Percentiles rank a stretch among this genome's conserved stretches.
These are phyloP conservation scores for Solanum sitiens DNA, from an alignment of 257 asterid genomes.

Conservation along the genomic window DNA sequence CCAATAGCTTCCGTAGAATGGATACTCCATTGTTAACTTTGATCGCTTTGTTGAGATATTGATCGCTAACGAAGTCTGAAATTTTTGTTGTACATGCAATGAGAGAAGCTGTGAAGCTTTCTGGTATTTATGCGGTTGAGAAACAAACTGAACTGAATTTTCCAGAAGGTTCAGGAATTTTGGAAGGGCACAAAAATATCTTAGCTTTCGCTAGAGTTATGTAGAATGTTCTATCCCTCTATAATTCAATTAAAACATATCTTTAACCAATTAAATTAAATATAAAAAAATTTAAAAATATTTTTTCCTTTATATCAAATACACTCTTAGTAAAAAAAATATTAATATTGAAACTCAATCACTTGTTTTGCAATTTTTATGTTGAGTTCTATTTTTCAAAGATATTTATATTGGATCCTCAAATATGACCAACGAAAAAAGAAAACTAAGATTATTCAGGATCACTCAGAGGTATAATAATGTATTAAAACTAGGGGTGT, in stretches of 20 bases:
- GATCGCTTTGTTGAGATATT: background rate
- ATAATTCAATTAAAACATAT: no score
- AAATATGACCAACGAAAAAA: no score
- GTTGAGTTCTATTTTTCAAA: background rate
- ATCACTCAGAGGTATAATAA: no score
- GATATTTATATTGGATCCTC: background rate
- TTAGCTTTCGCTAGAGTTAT: background rate
- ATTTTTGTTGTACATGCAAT: background rate
- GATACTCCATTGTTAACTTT: constrained; percentile 19
- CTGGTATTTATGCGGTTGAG: background rate
- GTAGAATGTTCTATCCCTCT: background rate
- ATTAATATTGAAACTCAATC: no score
- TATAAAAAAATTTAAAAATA: no score
- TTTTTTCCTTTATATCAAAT: no score
- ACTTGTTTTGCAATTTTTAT: no score
- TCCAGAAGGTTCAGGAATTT: constrained; percentile 5
- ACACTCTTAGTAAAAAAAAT: no score
- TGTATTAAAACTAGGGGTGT: no score
- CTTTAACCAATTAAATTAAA: no score
- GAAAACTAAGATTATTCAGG: no score
- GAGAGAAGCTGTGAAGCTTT: background rate
- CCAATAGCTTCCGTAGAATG: constrained; percentile 28
- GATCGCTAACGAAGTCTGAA: background rate
- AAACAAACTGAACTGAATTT: background rate
- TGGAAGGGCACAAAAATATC: background rate